Conservation (phyloP, 331 rosid genomes). For the Cucumis variabilis region DNA sequence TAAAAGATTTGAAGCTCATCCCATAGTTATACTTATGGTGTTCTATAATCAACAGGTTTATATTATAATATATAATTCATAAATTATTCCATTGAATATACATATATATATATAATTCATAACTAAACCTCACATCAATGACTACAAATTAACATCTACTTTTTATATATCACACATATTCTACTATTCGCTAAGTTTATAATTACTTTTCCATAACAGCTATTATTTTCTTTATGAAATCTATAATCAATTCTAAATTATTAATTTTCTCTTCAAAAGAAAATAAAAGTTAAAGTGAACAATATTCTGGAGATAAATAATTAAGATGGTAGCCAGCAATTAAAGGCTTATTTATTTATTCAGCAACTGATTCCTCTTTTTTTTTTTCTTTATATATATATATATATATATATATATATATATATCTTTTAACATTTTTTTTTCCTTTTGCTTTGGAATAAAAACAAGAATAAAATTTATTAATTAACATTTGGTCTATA, state of each 20-base stretch:
- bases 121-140: too few species aligned
- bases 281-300: not conserved
- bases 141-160: not conserved
- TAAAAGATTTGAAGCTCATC: too few species aligned
- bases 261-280: not conserved
- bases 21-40: too few species aligned
- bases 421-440: not conserved
- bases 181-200: not conserved
- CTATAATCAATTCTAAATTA: not conserved
- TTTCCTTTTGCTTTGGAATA: slow-evolving; percentile 12
- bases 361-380: not conserved
- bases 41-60: too few species aligned
- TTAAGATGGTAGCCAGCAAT: slow-evolving; percentile 5
- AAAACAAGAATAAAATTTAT: not conserved
- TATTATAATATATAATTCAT: too few species aligned
- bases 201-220: not conserved
- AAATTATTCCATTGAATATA: too few species aligned
- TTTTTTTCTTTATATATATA: too few species aligned
- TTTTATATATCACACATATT: not conserved
- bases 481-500: not conserved
- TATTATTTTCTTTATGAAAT: not conserved
- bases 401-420: too few species aligned
- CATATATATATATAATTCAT: not conserved
- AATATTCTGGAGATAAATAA: not conserved
- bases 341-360: not conserved